Conservation (phyloP, 768 basidiomycete genomes). For the Coprinopsis cinerea region DNA sequence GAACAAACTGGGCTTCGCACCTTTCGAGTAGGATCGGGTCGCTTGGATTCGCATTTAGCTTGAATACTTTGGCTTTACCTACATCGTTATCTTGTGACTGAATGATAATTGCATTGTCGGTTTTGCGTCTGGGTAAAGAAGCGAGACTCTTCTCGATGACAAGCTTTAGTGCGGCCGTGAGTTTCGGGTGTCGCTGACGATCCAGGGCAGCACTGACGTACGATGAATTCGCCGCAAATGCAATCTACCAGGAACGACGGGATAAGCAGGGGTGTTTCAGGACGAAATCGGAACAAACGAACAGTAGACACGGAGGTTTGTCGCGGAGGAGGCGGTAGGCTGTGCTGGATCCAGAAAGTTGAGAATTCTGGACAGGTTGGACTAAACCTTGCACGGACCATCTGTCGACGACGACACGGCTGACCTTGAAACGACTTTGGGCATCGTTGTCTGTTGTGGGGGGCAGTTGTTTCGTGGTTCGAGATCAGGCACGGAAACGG, state of each 20-base stretch:
- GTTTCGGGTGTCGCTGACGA: slow-evolving; percentile 1
- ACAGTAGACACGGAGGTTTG: slow-evolving; percentile 81
- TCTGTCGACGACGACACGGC: slow-evolving; percentile 86
- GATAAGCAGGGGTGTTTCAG: slow-evolving; percentile 13
- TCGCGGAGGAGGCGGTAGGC: slow-evolving; percentile 73
- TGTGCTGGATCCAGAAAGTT: slow-evolving; percentile 40
- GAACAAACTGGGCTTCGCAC: slow-evolving; percentile 32
- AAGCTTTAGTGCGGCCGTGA: slow-evolving; percentile 39
- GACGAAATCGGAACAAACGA: slow-evolving; percentile 22
- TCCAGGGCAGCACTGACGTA: slow-evolving; percentile 29
- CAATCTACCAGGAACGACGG: slow-evolving; percentile 57
- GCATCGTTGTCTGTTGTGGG: slow-evolving; percentile 44
- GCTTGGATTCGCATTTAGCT: slow-evolving; percentile 68
- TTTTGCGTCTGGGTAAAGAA: slow-evolving; percentile 62
- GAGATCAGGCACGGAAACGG: not conserved
- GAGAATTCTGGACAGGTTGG: not conserved
- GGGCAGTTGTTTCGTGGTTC: not conserved
- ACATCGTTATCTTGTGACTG: slow-evolving; percentile 60
- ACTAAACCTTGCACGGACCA: slow-evolving; percentile 39
- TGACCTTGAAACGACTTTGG: slow-evolving; percentile 87
- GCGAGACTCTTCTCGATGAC: slow-evolving; percentile 74
- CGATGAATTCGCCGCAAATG: slow-evolving; percentile 84
- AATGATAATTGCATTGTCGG: slow-evolving; percentile 77
- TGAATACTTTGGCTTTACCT: slow-evolving; percentile 70
- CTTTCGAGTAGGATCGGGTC: slow-evolving; percentile 76